phyloP scores from a whole-genome alignment of 169 alveolate genomes.

The Cystoisospora suis region DNA sequence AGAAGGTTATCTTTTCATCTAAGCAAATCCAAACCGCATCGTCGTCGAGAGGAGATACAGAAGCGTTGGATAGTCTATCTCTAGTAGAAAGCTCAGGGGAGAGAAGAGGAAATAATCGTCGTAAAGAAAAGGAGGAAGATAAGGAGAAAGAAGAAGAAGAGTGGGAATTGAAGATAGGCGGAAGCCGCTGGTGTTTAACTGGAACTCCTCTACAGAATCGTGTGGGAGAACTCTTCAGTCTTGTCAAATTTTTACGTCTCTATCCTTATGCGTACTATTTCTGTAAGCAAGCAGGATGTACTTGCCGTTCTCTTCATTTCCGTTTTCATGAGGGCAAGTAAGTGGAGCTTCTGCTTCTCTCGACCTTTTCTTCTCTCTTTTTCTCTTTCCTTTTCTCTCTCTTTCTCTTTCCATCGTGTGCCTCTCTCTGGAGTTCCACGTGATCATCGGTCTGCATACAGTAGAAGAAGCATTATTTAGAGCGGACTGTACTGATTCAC shows the following conservation, averaged over 20 bases:
- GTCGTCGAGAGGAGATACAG: not conserved
- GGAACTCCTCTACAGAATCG: slow-evolving; percentile 98
- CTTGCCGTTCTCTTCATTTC: slow-evolving; percentile 78
- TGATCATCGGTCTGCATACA: too few relatives aligned
- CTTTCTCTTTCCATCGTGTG: too few relatives aligned
- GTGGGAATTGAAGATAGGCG: slow-evolving; percentile 34
- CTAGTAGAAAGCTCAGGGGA: not conserved
- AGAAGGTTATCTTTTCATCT: too few relatives aligned
- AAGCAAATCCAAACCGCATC: slow-evolving; percentile 25
- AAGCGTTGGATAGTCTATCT: not conserved
- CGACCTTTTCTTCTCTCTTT: too few relatives aligned
- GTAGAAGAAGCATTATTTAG: too few relatives aligned
- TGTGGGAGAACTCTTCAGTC: slow-evolving; percentile 93
- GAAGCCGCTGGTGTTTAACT: slow-evolving; percentile 93
- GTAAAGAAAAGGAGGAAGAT: not conserved
- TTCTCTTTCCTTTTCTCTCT: too few relatives aligned
- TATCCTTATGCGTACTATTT: slow-evolving; percentile 91
- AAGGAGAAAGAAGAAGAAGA: slow-evolving; percentile 17
- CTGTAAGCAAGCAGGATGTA: slow-evolving; percentile 86
- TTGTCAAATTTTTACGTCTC: slow-evolving; percentile 91
- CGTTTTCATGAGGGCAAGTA: slow-evolving; percentile 75
- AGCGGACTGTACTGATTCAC: too few relatives aligned
- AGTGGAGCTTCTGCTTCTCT: slow-evolving; percentile 16
- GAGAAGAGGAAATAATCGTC: not conserved
- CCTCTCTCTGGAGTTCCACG: too few relatives aligned